Percentiles rank a stretch among this genome's conserved stretches.
phyloP scores from a whole-genome alignment of 1,139 yeast species.

The Suhomyces terraborum region DNA sequence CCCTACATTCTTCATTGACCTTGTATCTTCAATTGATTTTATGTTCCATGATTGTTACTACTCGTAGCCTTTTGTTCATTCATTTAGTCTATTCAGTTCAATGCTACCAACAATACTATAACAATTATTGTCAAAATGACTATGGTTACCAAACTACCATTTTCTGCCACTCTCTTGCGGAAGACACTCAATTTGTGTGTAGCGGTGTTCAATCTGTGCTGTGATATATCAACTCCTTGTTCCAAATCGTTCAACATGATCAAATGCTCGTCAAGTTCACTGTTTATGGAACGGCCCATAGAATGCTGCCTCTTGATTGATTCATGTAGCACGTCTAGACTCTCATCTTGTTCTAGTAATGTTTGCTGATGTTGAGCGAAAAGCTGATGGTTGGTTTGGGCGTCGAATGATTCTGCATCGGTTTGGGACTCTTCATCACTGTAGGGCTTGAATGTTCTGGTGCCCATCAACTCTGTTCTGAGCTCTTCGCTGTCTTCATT shows the following conservation, averaged over 20 bases:
- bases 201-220: constrained; percentile 55
- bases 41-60: background rate
- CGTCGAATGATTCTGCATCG: constrained; percentile 27
- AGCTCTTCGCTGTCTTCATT: constrained; percentile 24
- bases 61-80: background rate
- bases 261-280: constrained; percentile 69
- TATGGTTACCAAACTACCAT: constrained; percentile 74
- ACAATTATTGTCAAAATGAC: constrained; percentile 60
- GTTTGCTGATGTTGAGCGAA: constrained; percentile 72
- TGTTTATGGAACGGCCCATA: constrained; percentile 64
- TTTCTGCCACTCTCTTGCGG: constrained; percentile 59
- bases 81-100: constrained; percentile 38
- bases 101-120: constrained; percentile 57
- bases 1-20: background rate
- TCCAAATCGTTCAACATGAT: constrained; percentile 73
- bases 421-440: constrained; percentile 18
- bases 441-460: constrained; percentile 21
- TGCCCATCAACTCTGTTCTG: constrained; percentile 22
- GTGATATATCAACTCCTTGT: constrained; percentile 59
- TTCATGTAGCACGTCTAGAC: constrained; percentile 56
- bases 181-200: constrained; percentile 55
- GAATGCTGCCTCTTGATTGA: constrained; percentile 67
- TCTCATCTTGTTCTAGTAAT: constrained; percentile 61
- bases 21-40: background rate
- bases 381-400: constrained; percentile 50